These are phyloP conservation scores for Cladosporium halotolerans DNA, from an alignment of 2,329 filamentous ascomycete species.

Conservation along the genomic window DNA sequence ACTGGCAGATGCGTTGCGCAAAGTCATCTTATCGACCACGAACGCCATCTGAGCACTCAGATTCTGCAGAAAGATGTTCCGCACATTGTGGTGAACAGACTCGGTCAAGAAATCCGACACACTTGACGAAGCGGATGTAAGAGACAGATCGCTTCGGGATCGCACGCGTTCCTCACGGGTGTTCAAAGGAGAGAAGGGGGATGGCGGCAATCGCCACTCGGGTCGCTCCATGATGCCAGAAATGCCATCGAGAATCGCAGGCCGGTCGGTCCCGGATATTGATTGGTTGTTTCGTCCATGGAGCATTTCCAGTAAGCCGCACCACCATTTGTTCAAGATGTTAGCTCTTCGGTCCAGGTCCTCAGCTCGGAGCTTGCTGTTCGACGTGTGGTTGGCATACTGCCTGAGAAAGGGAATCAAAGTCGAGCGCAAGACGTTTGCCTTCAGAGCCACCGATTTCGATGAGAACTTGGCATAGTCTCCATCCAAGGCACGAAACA, in stretches of 20 bases:
- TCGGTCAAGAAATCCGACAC: conserved; percentile 63
- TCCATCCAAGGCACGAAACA: conserved; percentile 61
- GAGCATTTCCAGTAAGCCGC: conserved; percentile 70
- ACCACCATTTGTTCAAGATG: conserved; percentile 90
- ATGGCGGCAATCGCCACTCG: conserved; percentile 75
- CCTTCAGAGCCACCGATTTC: conserved; percentile 68
- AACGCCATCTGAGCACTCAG: conserved; percentile 76
- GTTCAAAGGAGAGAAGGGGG: conserved; percentile 57
- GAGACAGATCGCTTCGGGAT: conserved; percentile 45
- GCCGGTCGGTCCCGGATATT: conserved; percentile 76
- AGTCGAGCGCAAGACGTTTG: conserved; percentile 64
- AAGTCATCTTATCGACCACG: conserved; percentile 82
- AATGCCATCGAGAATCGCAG: conserved; percentile 70
- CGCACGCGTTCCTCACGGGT: conserved; percentile 46
- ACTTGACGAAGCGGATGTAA: conserved; percentile 53
- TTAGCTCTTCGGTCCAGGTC: conserved; percentile 74
- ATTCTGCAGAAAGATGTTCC: conserved; percentile 79
- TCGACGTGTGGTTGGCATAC: conserved; percentile 62
- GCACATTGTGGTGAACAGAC: conserved; percentile 81
- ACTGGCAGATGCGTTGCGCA: conserved; percentile 61
- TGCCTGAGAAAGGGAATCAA: conserved; percentile 72
- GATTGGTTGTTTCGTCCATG: conserved; percentile 68
- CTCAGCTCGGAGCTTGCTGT: conserved; percentile 61
- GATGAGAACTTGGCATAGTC: conserved; percentile 68
- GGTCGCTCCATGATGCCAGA: conserved; percentile 79